Conservation (phyloP, 2,329 filamentous ascomycete genomes). For the Juglanconis oblonga region DNA sequence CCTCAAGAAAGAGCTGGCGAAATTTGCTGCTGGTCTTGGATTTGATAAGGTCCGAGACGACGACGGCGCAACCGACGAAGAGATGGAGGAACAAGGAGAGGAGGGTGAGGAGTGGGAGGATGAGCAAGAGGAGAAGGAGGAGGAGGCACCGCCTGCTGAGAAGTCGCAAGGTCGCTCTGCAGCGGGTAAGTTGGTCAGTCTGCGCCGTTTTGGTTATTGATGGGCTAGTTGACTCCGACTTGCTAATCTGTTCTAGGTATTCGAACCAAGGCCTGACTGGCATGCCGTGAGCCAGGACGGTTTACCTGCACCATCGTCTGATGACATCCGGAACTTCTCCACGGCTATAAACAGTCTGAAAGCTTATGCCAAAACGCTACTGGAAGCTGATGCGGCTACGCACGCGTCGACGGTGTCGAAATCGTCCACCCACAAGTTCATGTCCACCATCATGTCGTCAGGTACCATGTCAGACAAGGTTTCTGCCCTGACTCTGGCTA, state of each 20-base stretch:
- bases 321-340: slow-evolving; percentile 42
- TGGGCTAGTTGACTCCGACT: slow-evolving; percentile 14
- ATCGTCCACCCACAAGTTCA: slow-evolving; percentile 90
- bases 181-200: slow-evolving; percentile 39
- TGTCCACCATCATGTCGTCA: slow-evolving; percentile 94
- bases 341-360: slow-evolving; percentile 52
- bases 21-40: slow-evolving; percentile 49
- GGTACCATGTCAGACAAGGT: slow-evolving; percentile 97
- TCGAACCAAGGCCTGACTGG: slow-evolving; percentile 59
- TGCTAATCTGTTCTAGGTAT: slow-evolving; percentile 37
- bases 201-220: slow-evolving; percentile 23
- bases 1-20: slow-evolving; percentile 48
- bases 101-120: slow-evolving; percentile 26
- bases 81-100: slow-evolving; percentile 30
- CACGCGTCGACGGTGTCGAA: slow-evolving; percentile 74
- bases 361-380: slow-evolving; percentile 67
- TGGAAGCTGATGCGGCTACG: slow-evolving; percentile 73
- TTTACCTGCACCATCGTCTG: slow-evolving; percentile 43
- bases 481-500: slow-evolving; percentile 86
- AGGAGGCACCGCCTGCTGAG: slow-evolving; percentile 24
- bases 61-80: slow-evolving; percentile 36
- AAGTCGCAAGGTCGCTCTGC: slow-evolving; percentile 27
- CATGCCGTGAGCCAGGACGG: slow-evolving; percentile 42
- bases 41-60: slow-evolving; percentile 42
- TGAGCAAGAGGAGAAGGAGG: slow-evolving; percentile 26